A percentile compares a stretch with the other conserved stretches of the same genome.
These are phyloP conservation scores for Fusarium circinatum DNA, from an alignment of 2,329 filamentous ascomycete genomes.

Conservation along the genomic window DNA sequence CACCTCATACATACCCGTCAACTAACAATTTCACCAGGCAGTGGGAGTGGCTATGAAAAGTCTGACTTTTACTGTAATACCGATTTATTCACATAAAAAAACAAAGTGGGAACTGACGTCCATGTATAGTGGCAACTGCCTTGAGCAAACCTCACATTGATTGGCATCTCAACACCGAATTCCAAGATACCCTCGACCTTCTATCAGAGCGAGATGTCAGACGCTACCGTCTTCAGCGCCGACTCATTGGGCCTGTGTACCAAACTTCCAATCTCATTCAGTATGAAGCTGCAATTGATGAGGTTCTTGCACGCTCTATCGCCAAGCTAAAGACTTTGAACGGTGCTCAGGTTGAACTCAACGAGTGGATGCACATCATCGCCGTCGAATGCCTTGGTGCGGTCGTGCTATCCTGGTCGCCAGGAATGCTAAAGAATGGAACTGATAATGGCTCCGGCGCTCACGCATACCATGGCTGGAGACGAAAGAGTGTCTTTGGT, in stretches of 20 bases:
- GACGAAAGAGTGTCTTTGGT: slow-evolving; percentile 63
- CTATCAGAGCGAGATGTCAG: slow-evolving; percentile 59
- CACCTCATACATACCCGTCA: neutral
- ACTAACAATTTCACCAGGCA: slow-evolving; percentile 46
- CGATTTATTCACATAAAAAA: neutral
- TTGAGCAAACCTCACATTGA: slow-evolving; percentile 56
- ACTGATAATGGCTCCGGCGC: slow-evolving; percentile 60
- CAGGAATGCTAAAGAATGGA: slow-evolving; percentile 55
- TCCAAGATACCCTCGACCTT: slow-evolving; percentile 60
- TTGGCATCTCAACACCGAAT: slow-evolving; percentile 50
- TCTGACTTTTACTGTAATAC: slow-evolving; percentile 62
- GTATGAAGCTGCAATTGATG: slow-evolving; percentile 55
- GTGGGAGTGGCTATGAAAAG: slow-evolving; percentile 60
- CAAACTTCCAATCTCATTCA: slow-evolving; percentile 54
- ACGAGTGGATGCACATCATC: slow-evolving; percentile 67
- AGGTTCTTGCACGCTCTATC: slow-evolving; percentile 51
- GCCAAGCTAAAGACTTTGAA: slow-evolving; percentile 50
- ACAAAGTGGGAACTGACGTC: neutral
- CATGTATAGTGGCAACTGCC: slow-evolving; percentile 55
- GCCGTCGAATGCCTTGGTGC: slow-evolving; percentile 63
- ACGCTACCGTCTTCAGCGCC: slow-evolving; percentile 60
- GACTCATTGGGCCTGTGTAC: slow-evolving; percentile 61
- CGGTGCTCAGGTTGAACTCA: slow-evolving; percentile 57
- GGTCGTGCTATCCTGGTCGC: slow-evolving; percentile 63
- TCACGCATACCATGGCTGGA: slow-evolving; percentile 62